Evolutionary conservation across 345 rosid species (phyloP).

Genomic region (Hibiscus trionum): DNA sequence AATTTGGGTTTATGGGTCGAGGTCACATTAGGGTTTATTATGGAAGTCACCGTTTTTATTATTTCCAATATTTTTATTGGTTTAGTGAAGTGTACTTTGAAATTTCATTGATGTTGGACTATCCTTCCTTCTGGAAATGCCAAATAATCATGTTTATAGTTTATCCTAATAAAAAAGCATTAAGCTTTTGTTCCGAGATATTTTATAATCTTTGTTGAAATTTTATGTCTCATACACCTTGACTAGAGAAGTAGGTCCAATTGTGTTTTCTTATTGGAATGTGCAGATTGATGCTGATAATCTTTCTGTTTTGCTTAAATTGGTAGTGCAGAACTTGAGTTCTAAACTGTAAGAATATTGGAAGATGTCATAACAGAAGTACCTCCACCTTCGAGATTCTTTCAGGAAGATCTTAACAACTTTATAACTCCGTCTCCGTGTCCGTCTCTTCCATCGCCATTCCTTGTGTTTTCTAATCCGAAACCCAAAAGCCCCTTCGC

Average conservation of each 20-base stretch:
- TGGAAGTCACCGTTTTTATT: neutral
- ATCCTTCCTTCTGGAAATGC: neutral
- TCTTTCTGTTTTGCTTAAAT: neutral
- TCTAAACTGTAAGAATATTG: conserved; percentile 30
- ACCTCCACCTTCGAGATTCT: conserved; percentile 93
- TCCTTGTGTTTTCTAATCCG: conserved; percentile 52
- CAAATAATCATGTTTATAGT: neutral
- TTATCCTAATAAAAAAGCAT: neutral
- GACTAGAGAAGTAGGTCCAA: neutral
- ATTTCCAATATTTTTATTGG: neutral
- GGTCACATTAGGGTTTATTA: neutral
- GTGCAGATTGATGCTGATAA: conserved; percentile 2
- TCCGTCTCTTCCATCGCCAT: conserved; percentile 58
- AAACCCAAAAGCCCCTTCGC: conserved; percentile 45
- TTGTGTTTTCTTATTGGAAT: neutral
- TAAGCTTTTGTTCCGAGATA: neutral
- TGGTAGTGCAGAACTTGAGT: conserved; percentile 11
- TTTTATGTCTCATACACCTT: neutral
- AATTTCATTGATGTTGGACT: neutral
- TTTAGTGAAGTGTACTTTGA: neutral
- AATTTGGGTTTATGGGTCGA: neutral
- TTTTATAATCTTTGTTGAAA: neutral
- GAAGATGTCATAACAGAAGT: conserved; percentile 85
- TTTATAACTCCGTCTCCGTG: conserved; percentile 46
- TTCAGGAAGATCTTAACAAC: conserved; percentile 90